phyloP scores from a whole-genome alignment of 805 yeast species.

The Spathaspora girioi region DNA sequence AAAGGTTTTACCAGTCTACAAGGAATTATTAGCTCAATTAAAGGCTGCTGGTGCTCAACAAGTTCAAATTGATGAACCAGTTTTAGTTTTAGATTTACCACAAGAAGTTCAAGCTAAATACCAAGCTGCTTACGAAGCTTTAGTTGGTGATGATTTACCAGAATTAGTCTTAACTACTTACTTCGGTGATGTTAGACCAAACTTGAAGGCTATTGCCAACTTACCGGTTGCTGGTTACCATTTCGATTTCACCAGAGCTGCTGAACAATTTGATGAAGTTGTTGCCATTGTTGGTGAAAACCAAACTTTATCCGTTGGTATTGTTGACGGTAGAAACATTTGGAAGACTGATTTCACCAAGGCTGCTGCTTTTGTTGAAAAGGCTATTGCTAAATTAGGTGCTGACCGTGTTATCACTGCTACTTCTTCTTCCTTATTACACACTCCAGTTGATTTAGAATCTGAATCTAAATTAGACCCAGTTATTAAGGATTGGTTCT shows the following conservation, averaged over 20 bases:
- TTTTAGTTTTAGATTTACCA: conserved; percentile 90
- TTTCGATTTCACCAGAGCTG: conserved; percentile 93
- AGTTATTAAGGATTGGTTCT: conserved; percentile 95
- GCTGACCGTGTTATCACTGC: conserved; percentile 83
- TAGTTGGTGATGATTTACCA: conserved; percentile 67
- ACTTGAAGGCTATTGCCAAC: conserved; percentile 81
- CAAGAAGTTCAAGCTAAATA: conserved; percentile 78
- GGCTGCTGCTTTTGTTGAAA: conserved; percentile 77
- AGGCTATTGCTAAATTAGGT: conserved; percentile 84
- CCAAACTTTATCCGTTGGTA: conserved; percentile 91
- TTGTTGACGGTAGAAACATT: conserved; percentile 98
- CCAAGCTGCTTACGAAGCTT: conserved; percentile 80
- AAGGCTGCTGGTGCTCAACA: conserved; percentile 91
- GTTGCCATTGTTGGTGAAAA: conserved; percentile 58
- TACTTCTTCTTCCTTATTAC: conserved; percentile 85
- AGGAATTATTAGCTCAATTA: conserved; percentile 81
- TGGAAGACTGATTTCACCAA: conserved; percentile 95
- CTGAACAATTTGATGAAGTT: conserved; percentile 91
- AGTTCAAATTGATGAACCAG: conserved; percentile 98
- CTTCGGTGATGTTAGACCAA: conserved; percentile 98
- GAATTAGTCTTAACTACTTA: conserved; percentile 83
- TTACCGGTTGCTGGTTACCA: conserved; percentile 95
- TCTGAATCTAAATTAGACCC: conserved; percentile 89
- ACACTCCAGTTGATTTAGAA: conserved; percentile 95
- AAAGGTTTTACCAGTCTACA: conserved; percentile 90